Evolutionary conservation across 768 basidiomycete species (phyloP), one percentile per base, ranked within the genome.

Genomic region (Candolleomyces eurysporus): DNA sequence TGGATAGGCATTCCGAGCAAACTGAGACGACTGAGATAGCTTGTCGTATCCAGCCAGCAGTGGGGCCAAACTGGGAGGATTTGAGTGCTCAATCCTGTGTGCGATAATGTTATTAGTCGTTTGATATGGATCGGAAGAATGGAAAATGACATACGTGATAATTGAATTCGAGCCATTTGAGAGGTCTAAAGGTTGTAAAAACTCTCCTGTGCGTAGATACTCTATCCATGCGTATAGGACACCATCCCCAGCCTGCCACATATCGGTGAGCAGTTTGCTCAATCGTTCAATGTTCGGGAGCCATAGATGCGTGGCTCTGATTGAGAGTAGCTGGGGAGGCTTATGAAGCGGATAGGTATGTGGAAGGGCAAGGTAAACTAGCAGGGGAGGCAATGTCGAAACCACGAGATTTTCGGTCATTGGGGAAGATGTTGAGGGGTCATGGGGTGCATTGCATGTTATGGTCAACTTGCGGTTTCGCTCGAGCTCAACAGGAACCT

Each of bases 141-240:
- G 64, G 46, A 40, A 39, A 14, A 49, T 59, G 31, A 17, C 36
- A 49, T 46, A 48, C 57, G 43, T 51, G 16, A 54, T 19, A 57
- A 19, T 52, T 36, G 53, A 60, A 58, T 19, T 71, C 79, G 65
- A 67, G 81, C 79, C 67, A 70, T 59, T 86, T 77, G 65, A 45
- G 46, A 89, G 63, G 5, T 78, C 75, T 21, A 87, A 67, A 31
- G 73, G 69, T 5, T 74, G 68, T 22, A 92, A 70, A 68, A 92
- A 90, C 39, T 87, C 84, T 4, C 86, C 90, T 9, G 78, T 83
- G 22, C 85, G 83, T 54, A 92, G 80, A 72, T 79, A 87, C 70
- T 92, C 90, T 50, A 90, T 77, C 89, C 89, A 91, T 43, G 74
- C 77, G 65, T 87, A 92, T 4, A 93, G 75, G 5, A 89, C 76